phyloP scores from a whole-genome alignment of 116 monocot genomes.

The Thalassia testudinum region DNA sequence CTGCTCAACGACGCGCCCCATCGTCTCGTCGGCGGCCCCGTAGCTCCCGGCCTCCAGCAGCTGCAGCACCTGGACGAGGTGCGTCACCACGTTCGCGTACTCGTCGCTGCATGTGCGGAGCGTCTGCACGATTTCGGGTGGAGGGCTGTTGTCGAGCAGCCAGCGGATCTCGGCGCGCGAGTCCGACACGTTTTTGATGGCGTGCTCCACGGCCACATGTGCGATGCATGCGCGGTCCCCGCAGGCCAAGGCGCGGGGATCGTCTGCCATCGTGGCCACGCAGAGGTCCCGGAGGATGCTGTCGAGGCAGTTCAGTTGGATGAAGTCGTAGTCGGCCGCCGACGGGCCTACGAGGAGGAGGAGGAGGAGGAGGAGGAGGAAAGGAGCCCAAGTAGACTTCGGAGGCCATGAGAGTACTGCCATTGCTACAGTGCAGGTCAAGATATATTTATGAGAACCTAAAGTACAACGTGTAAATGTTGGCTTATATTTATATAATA shows the following conservation, averaged over 20 bases:
- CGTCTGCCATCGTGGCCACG: neutral
- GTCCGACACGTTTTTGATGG: conserved; percentile 2
- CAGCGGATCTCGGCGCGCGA: neutral
- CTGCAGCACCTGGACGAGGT: neutral
- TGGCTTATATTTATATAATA: too few species aligned
- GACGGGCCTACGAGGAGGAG: neutral
- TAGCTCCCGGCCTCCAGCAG: neutral
- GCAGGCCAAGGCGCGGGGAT: neutral
- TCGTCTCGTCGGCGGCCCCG: neutral
- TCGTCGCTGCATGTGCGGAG: neutral
- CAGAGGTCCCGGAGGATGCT: neutral
- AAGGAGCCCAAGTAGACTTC: too few species aligned
- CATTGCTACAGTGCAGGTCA: too few species aligned
- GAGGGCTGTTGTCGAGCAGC: neutral
- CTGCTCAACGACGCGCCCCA: neutral
- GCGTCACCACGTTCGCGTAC: neutral
- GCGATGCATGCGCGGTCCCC: neutral
- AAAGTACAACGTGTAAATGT: too few species aligned
- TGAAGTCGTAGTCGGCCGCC: neutral
- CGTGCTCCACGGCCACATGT: neutral
- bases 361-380: neutral
- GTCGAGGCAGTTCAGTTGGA: neutral
- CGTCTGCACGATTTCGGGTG: neutral
- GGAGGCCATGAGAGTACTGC: too few species aligned
- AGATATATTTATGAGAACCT: too few species aligned